A percentile compares a stretch with the other conserved stretches of the same genome.
phyloP scores from a whole-genome alignment of 2,329 filamentous ascomycete species.

The Colletotrichum cereale region DNA sequence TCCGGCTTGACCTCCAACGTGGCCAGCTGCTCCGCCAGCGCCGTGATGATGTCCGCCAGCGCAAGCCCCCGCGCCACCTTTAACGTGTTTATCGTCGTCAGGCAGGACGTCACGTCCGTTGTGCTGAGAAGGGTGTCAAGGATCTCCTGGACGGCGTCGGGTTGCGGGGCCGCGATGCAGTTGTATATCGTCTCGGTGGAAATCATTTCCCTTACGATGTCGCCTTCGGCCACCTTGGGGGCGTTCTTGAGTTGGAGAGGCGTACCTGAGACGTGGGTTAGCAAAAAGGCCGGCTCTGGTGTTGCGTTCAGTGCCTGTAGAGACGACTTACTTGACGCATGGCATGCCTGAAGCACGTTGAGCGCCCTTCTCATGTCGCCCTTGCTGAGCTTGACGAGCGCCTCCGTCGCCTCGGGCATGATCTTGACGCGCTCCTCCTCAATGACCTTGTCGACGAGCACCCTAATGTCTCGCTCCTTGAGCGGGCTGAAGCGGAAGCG shows the following conservation, averaged over 20 bases:
- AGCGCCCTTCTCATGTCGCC: conserved; percentile 96
- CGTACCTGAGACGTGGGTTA: conserved; percentile 64
- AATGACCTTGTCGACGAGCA: conserved; percentile 89
- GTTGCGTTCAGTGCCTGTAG: neutral
- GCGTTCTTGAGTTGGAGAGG: conserved; percentile 73
- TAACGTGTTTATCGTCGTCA: conserved; percentile 88
- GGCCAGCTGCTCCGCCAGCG: conserved; percentile 84
- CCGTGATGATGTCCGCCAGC: conserved; percentile 92
- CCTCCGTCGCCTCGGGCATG: conserved; percentile 81
- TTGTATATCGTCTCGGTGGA: conserved; percentile 97
- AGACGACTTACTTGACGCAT: conserved; percentile 81
- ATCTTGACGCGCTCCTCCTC: conserved; percentile 90
- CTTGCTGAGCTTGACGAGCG: conserved; percentile 87
- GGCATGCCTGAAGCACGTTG: conserved; percentile 96
- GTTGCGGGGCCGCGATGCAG: conserved; percentile 95
- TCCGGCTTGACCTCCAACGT: conserved; percentile 87
- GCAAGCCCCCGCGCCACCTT: conserved; percentile 90
- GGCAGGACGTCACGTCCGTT: conserved; percentile 88
- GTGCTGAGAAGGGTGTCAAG: conserved; percentile 85
- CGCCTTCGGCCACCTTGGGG: conserved; percentile 70
- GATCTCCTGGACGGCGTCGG: conserved; percentile 87
- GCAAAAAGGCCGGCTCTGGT: neutral
- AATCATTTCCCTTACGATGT: conserved; percentile 79
- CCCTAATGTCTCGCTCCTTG: conserved; percentile 87
- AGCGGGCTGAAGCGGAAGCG: conserved; percentile 95